Evolutionary conservation across 2,329 filamentous ascomycete genomes (phyloP), one percentile per base, ranked within the genome.

Genomic region (Calycina herbarum): DNA sequence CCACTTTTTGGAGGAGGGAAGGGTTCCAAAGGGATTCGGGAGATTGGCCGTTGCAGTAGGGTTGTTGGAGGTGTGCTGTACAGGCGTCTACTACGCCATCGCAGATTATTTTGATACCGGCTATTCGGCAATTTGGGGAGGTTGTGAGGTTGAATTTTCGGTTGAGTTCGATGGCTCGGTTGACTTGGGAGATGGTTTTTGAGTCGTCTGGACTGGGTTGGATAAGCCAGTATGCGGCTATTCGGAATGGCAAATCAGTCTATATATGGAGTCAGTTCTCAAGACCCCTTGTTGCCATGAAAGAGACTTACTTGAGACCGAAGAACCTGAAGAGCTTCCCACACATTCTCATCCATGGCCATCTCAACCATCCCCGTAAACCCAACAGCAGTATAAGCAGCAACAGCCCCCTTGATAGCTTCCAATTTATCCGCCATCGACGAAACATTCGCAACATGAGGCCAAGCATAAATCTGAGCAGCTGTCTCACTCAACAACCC

Each of bases 311-410:
- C 77, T 62, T 73, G 70, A 24, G 73, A 66, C 20, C 76, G 77
- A 11, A 83, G 72, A 13, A 78, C 75, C 31, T 81, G 77, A 63
- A 86, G 72, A 2, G 83, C 82, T 56, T 82, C 81, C 82, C 83
- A 85, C 4, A 77, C 78, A 57, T 81, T 82, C 63, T 85, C 82
- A 69, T 87, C 83, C 82, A 86, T 84, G 3, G 84, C 84, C 84
- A 87, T 86, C 66, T 87, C 84, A 10, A 86, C 77, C 51, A 84
- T 73, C 1, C 84, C 83, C 1, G 85, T 86, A 70, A 83, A 85
- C 2, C 84, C 84, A 0, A 78, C 78, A 1, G 77, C 76, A 66
- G 79, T 80, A 69, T 85, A 86, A 10, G 81, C 80, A 0, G 76
- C 68, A 31, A 86, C 78, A 0, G 83, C 84, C 0, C 77, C 78